Percentiles rank a stretch among this genome's conserved stretches.
These are phyloP conservation scores for Fusarium penzigii DNA, from an alignment of 2,329 filamentous ascomycete species.

Conservation along the genomic window DNA sequence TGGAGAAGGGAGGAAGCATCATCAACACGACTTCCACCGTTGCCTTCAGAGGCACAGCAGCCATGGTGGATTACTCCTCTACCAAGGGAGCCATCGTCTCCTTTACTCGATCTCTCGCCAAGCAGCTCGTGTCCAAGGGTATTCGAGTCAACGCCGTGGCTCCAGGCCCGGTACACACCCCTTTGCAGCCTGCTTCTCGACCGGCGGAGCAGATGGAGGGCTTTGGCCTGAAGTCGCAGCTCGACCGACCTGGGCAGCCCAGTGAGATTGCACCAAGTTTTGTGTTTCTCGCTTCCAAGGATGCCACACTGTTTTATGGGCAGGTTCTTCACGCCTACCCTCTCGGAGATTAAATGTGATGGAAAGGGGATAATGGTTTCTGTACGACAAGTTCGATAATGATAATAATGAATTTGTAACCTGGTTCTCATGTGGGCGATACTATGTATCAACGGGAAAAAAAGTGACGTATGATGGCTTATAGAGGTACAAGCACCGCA, in stretches of 20 bases:
- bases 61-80: slow-evolving; percentile 56
- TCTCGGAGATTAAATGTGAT: slow-evolving; percentile 34
- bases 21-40: slow-evolving; percentile 58
- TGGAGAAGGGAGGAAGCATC: slow-evolving; percentile 54
- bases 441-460: too few relatives aligned
- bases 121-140: slow-evolving; percentile 55
- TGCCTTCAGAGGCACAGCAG: slow-evolving; percentile 52
- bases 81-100: slow-evolving; percentile 60
- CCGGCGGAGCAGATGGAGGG: slow-evolving; percentile 47
- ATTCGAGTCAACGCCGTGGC: slow-evolving; percentile 55
- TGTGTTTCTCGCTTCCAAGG: slow-evolving; percentile 43
- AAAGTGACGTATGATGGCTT: too few relatives aligned
- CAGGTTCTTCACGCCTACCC: slow-evolving; percentile 44
- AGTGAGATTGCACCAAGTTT: slow-evolving; percentile 45
- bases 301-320: slow-evolving; percentile 40
- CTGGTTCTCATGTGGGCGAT: too few relatives aligned
- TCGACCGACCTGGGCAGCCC: slow-evolving; percentile 44
- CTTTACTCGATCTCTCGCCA: slow-evolving; percentile 54
- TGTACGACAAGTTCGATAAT: too few relatives aligned
- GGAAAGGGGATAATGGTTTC: too few relatives aligned
- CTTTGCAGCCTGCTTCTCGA: slow-evolving; percentile 44
- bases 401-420: too few relatives aligned
- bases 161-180: slow-evolving; percentile 46
- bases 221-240: slow-evolving; percentile 39
- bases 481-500: too few relatives aligned